Evolutionary conservation across 305 asterid genomes (phyloP).

Genomic region (Fraxinus platypoda): DNA sequence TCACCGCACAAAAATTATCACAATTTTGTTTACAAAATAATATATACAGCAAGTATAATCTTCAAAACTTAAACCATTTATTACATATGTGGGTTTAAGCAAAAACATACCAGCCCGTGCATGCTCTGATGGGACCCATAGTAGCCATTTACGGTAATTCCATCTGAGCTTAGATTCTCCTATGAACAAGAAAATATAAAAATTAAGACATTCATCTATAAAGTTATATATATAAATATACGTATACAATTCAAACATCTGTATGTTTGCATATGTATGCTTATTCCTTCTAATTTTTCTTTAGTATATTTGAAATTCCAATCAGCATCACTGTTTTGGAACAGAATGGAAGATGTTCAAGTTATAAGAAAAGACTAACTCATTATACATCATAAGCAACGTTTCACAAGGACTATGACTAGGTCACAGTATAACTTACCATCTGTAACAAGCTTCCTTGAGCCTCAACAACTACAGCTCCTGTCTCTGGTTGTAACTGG

Average conservation of each 20-base stretch:
- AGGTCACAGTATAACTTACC: conserved; percentile 41
- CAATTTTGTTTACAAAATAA: neutral
- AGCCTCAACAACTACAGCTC: conserved; percentile 51
- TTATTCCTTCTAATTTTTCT: neutral
- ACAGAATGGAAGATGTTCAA: neutral
- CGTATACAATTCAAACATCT: neutral
- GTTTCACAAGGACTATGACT: neutral
- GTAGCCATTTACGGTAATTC: conserved; percentile 61
- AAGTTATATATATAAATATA: neutral
- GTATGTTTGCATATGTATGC: neutral
- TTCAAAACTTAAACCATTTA: neutral
- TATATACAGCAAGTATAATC: conserved; percentile 8
- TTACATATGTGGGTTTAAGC: conserved; percentile 11
- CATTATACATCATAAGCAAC: neutral
- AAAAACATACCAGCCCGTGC: conserved; percentile 71
- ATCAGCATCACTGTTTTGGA: neutral
- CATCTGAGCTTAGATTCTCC: conserved; percentile 72
- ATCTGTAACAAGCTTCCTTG: conserved; percentile 60
- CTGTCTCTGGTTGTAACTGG: conserved; percentile 66
- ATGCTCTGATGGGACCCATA: conserved; percentile 84
- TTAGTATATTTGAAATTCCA: neutral
- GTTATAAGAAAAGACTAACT: neutral
- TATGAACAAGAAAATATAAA: conserved; percentile 29
- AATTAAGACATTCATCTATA: neutral
- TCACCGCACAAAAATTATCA: conserved; percentile 29